Evolutionary conservation across 148 eudicot genomes (phyloP), one percentile per base, ranked within the genome.

Genomic region (Hydrangea macrophylla): DNA sequence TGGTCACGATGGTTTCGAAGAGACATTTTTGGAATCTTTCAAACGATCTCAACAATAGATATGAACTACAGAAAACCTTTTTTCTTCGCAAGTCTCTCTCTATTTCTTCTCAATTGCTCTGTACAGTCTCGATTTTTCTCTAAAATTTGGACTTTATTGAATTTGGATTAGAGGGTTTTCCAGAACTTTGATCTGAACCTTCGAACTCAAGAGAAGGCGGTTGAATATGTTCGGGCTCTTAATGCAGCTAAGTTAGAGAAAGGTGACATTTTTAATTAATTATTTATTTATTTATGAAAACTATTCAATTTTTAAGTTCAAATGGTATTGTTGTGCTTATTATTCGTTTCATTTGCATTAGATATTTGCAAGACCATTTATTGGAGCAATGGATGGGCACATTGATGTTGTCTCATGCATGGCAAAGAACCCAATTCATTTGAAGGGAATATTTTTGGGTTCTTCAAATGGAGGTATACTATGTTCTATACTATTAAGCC

Each of bases 331-430:
- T 25, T 67, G 62, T 20, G 11, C 30, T 37, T 15, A 51, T 73
- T 35, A 25, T 58, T 64, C 28, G 18, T 32, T 45, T 48, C 24
- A 9, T 6, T 72, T 64, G 13, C 62, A 58, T 40, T 58, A 94
- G 98, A 78, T 94, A 58, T 90, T 88, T 79, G 98, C 97, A 0
- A 87, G 84, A 64, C 98, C 98, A 7, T 94, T 94, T 73, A 51
- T 94, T 65, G 92, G 90, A 61, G 98, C 97, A 8, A 82, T 94
- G 97, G 96, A 94, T 68, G 97, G 90, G 57, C 98, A 93, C 68
- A 70, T 76, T 10, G 97, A 90, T 39, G 80, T 96, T 0, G 73
- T 94, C 67, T 88, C 97, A 1, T 88, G 92, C 72, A 90, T 94
- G 97, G 95, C 98, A 0, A 94, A 90, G 81, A 90, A 90, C 72